These are phyloP conservation scores for Colletotrichum tropicicola DNA, from an alignment of 2,329 filamentous ascomycete genomes.

Conservation along the genomic window DNA sequence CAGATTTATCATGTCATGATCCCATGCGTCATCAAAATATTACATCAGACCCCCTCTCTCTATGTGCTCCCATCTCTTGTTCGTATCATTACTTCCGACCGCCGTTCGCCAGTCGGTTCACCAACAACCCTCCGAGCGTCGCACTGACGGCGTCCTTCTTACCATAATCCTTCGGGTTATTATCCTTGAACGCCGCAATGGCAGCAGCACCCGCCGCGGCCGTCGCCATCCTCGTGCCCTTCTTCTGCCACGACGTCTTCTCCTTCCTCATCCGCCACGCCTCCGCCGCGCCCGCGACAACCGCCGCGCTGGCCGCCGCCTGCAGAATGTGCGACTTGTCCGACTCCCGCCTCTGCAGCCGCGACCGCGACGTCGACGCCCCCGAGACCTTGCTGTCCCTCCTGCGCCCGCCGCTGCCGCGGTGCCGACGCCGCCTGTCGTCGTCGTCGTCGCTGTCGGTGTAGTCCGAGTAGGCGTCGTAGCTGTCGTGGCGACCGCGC, in stretches of 20 bases:
- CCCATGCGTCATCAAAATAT: neutral
- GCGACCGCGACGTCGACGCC: neutral
- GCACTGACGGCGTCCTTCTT: constrained; percentile 19
- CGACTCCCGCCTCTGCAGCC: neutral
- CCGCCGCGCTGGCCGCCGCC: constrained; percentile 25
- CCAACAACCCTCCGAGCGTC: constrained; percentile 27
- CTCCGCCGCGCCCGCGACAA: constrained; percentile 27
- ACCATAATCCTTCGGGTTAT: neutral
- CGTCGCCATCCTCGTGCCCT: constrained; percentile 26
- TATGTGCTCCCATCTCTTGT: neutral
- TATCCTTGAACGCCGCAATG: constrained; percentile 29
- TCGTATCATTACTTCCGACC: neutral
- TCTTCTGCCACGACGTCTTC: constrained; percentile 24
- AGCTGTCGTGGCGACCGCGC: constrained; percentile 5
- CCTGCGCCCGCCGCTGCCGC: neutral
- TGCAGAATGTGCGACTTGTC: constrained; percentile 21
- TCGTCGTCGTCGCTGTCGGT: constrained; percentile 24
- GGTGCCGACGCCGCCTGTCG: neutral
- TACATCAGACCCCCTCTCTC: neutral
- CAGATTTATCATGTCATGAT: neutral
- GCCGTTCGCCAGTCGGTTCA: constrained; percentile 24
- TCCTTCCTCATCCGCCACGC: constrained; percentile 29
- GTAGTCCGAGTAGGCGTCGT: constrained; percentile 17
- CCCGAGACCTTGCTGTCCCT: neutral
- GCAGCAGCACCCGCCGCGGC: constrained; percentile 31